Conservation (phyloP, 2,329 filamentous ascomycete genomes). For the Teratosphaeria pseudoeucalypti region DNA sequence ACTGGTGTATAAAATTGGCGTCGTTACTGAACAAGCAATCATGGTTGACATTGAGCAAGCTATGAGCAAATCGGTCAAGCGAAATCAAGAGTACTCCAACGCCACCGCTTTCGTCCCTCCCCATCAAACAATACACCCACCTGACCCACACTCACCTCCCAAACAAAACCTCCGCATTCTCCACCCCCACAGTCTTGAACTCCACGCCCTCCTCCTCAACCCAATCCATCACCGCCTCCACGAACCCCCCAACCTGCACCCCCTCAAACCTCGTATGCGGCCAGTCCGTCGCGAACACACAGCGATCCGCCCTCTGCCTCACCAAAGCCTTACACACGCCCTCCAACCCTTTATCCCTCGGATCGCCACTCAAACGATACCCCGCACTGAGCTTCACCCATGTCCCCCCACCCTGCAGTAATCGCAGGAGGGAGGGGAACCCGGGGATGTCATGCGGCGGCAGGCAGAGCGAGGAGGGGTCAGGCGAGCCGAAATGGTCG, state of each 20-base stretch:
- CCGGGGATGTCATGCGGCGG: slow-evolving; percentile 37
- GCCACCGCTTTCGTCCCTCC: not conserved
- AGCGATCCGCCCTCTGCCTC: slow-evolving; percentile 31
- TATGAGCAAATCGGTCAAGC: too few species aligned
- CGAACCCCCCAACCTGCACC: slow-evolving; percentile 45
- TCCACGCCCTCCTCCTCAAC: slow-evolving; percentile 33
- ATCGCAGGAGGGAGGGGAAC: slow-evolving; percentile 38
- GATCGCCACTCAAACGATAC: slow-evolving; percentile 43
- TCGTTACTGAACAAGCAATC: too few species aligned
- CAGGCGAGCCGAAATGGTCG: slow-evolving; percentile 46
- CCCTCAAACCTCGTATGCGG: slow-evolving; percentile 53
- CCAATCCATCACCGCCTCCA: slow-evolving; percentile 45
- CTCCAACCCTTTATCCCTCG: slow-evolving; percentile 36
- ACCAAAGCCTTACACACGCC: slow-evolving; percentile 42
- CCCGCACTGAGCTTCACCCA: slow-evolving; percentile 51
- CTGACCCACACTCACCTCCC: not conserved
- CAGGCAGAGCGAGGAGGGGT: slow-evolving; percentile 31
- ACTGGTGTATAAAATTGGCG: too few species aligned
- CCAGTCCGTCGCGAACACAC: slow-evolving; percentile 55
- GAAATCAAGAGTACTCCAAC: too few species aligned
- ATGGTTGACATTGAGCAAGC: too few species aligned
- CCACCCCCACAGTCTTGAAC: slow-evolving; percentile 42
- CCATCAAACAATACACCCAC: not conserved
- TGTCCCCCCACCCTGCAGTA: slow-evolving; percentile 39
- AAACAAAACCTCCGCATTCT: slow-evolving; percentile 45